These are phyloP conservation scores for Eremochloa ophiuroides DNA, from an alignment of 176 grass and related monocot genomes.

Conservation along the genomic window DNA sequence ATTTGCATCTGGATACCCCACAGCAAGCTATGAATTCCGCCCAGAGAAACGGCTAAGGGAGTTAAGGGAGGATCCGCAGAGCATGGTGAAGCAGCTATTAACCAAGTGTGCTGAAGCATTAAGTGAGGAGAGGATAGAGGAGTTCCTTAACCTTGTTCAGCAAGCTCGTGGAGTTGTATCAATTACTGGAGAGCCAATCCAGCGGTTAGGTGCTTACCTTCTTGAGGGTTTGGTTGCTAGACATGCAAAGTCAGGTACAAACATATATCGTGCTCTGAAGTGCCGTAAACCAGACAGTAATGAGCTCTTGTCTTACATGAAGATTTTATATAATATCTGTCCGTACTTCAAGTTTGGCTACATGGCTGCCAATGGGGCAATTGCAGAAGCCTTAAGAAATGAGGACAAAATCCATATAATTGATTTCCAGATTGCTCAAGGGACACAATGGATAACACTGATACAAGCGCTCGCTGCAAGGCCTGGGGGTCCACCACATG, in stretches of 20 bases:
- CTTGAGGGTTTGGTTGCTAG: slow-evolving; percentile 89
- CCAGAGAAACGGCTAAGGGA: slow-evolving; percentile 63
- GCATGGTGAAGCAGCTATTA: slow-evolving; percentile 62
- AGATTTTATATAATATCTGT: slow-evolving; percentile 79
- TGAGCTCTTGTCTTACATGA: slow-evolving; percentile 91
- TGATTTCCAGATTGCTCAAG: slow-evolving; percentile 99
- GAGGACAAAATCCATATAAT: slow-evolving; percentile 95
- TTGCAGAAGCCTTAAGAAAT: slow-evolving; percentile 79
- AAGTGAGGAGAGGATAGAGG: slow-evolving; percentile 54
- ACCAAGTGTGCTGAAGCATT: slow-evolving; percentile 74
- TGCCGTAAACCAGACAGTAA: slow-evolving; percentile 73
- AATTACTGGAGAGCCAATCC: slow-evolving; percentile 73
- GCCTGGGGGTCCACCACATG: slow-evolving; percentile 82
- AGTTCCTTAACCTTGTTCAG: slow-evolving; percentile 69
- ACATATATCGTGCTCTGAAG: slow-evolving; percentile 66
- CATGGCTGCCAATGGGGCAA: slow-evolving; percentile 97
- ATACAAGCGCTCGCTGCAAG: slow-evolving; percentile 87
- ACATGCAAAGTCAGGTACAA: slow-evolving; percentile 70
- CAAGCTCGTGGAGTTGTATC: slow-evolving; percentile 58
- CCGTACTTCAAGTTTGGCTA: slow-evolving; percentile 99
- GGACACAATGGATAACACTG: slow-evolving; percentile 96
- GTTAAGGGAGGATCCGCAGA: slow-evolving; percentile 50
- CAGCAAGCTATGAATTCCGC: slow-evolving; percentile 50
- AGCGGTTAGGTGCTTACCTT: slow-evolving; percentile 83
- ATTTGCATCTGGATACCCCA: slow-evolving; percentile 35